phyloP scores from a whole-genome alignment of 225 moss, liverwort and hornwort genomes.

The Marchantia paleacea region DNA sequence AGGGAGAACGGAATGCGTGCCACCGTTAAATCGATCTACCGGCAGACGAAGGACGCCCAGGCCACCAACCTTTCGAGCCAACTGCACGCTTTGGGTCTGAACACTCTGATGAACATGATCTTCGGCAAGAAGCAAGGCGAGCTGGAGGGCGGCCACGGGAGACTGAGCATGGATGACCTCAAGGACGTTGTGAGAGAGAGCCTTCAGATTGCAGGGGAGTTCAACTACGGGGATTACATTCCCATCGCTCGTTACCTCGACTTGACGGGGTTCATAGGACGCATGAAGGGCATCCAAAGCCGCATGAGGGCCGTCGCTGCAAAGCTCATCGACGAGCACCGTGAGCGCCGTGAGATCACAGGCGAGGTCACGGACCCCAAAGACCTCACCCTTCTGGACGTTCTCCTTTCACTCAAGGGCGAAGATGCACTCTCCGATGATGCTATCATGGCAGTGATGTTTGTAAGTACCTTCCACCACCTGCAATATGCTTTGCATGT shows the following conservation, averaged over 20 bases:
- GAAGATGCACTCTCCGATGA: not conserved
- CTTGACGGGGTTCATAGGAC: not conserved
- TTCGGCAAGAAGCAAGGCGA: not conserved
- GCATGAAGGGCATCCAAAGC: not conserved
- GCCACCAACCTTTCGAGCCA: not conserved
- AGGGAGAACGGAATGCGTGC: not conserved
- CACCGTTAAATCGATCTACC: not conserved
- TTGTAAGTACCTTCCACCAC: not conserved
- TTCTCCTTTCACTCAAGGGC: conserved; percentile 6
- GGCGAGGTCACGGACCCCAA: not conserved
- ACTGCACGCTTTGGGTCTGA: not conserved
- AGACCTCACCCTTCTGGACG: conserved; percentile 3
- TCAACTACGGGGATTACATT: conserved; percentile 7
- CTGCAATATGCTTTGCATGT: not conserved
- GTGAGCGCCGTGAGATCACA: no score
- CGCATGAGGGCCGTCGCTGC: not conserved
- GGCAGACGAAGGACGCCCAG: not conserved
- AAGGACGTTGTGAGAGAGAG: not conserved
- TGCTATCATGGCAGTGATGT: not conserved
- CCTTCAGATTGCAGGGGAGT: not conserved
- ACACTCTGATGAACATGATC: conserved; percentile 2
- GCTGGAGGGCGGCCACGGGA: not conserved
- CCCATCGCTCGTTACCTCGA: not conserved
- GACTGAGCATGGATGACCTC: conserved; percentile 7
- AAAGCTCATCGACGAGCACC: conserved; percentile 1